phyloP scores from a whole-genome alignment of 1,139 yeast genomes.

The Kluyveromyces sp. region DNA sequence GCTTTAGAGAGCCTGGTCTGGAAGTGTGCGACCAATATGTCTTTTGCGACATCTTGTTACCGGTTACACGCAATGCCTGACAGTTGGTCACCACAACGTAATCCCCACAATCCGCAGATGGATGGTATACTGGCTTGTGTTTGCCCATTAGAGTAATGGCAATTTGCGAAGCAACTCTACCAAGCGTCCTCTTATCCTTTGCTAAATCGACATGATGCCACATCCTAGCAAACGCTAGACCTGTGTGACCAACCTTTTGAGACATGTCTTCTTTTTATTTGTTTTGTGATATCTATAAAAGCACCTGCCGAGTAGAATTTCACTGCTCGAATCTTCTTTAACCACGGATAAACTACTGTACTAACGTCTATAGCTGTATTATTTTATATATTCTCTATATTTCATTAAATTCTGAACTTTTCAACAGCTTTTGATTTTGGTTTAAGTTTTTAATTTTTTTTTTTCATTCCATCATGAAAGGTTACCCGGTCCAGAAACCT shows the following conservation, averaged over 20 bases:
- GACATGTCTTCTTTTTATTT: constrained; percentile 18
- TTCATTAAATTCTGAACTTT: neutral
- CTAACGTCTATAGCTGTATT: too few species aligned
- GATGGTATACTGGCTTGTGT: constrained; percentile 84
- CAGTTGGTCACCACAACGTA: constrained; percentile 96
- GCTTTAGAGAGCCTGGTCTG: constrained; percentile 83
- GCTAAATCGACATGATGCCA: constrained; percentile 97
- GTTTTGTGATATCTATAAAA: too few species aligned
- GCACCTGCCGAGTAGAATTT: neutral
- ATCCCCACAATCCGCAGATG: constrained; percentile 81
- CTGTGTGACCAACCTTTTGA: constrained; percentile 39
- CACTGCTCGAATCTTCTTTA: neutral
- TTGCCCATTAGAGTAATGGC: constrained; percentile 89
- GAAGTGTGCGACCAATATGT: constrained; percentile 88
- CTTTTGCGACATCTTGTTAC: constrained; percentile 74
- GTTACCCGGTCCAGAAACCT: neutral
- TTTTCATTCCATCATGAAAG: neutral
- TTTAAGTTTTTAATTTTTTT: neutral
- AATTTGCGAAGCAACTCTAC: constrained; percentile 84
- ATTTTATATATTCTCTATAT: neutral
- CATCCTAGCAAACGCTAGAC: constrained; percentile 69
- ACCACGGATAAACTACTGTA: too few species aligned
- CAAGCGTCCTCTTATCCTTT: constrained; percentile 74
- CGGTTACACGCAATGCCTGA: constrained; percentile 68
- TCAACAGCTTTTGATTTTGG: neutral